phyloP scores from a whole-genome alignment of 352 stramenopile species.

The Globisporangium middletonii region DNA sequence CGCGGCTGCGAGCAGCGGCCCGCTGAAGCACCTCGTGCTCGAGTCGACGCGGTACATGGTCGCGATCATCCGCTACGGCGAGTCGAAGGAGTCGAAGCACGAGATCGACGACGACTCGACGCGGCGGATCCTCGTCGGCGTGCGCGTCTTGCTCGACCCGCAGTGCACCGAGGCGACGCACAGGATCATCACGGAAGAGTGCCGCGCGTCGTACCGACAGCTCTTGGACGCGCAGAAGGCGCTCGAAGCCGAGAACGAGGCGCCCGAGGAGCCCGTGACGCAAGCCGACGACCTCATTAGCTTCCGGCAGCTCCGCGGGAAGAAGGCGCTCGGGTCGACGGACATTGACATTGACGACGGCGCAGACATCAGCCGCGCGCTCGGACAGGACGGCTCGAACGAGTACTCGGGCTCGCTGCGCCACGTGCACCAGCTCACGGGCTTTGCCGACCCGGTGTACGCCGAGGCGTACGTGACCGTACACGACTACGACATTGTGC shows the following conservation, averaged over 20 bases:
- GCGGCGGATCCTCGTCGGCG: constrained; percentile 94
- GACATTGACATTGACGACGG: constrained; percentile 99
- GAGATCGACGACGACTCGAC: constrained; percentile 93
- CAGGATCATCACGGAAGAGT: constrained; percentile 78
- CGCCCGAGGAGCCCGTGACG: constrained; percentile 51
- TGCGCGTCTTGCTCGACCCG: constrained; percentile 93
- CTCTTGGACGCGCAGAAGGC: constrained; percentile 74
- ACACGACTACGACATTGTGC: constrained; percentile 99
- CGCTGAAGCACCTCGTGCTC: constrained; percentile 66
- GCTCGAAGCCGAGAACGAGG: constrained; percentile 53
- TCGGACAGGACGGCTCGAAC: constrained; percentile 86
- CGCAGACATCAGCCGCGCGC: constrained; percentile 92
- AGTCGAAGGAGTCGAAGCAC: constrained; percentile 73
- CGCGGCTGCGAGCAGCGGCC: constrained; percentile 32
- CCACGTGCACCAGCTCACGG: constrained; percentile 98
- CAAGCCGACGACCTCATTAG: constrained; percentile 96
- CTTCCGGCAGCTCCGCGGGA: constrained; percentile 94
- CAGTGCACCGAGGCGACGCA: constrained; percentile 52
- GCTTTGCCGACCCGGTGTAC: constrained; percentile 99
- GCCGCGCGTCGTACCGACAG: constrained; percentile 67
- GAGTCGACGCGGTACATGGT: constrained; percentile 73
- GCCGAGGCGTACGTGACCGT: constrained; percentile 99
- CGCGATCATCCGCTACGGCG: constrained; percentile 62
- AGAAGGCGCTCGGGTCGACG: constrained; percentile 88
- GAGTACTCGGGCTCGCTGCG: constrained; percentile 90